These are phyloP conservation scores for Coniochaeta prunicola DNA, from an alignment of 2,329 filamentous ascomycete species.

Conservation along the genomic window DNA sequence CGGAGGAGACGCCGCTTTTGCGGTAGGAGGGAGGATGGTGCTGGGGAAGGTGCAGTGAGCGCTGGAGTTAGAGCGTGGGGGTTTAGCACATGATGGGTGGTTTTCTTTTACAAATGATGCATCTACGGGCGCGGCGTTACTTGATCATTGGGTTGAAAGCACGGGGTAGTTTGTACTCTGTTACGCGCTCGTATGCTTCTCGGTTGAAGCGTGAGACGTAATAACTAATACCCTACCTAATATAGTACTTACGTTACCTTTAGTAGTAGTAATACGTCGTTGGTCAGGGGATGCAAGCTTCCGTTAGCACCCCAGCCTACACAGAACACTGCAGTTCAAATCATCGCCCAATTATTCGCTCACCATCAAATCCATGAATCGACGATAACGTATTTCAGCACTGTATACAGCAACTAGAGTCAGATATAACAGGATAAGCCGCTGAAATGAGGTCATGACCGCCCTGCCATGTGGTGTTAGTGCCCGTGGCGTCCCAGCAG, in stretches of 20 bases:
- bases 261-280: no score
- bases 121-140: neutral
- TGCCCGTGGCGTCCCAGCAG: neutral
- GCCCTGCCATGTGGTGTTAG: neutral
- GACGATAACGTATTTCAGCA: no score
- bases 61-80: neutral
- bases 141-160: neutral
- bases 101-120: neutral
- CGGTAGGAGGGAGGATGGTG: constrained; percentile 8
- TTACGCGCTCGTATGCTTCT: neutral
- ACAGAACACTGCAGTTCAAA: no score
- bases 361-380: no score
- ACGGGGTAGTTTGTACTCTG: neutral
- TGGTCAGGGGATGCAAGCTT: no score
- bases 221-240: no score
- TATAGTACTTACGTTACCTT: no score
- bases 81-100: neutral
- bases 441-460: neutral
- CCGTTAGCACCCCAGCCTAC: no score
- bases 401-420: no score
- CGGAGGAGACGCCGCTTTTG: constrained; percentile 22
- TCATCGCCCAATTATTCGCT: no score
- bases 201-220: neutral
- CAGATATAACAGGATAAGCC: no score
- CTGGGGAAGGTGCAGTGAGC: neutral